Percentiles rank a stretch among this genome's conserved stretches.
These are phyloP conservation scores for Leccinum ochraceum DNA, from an alignment of 768 basidiomycete species.

Conservation along the genomic window DNA sequence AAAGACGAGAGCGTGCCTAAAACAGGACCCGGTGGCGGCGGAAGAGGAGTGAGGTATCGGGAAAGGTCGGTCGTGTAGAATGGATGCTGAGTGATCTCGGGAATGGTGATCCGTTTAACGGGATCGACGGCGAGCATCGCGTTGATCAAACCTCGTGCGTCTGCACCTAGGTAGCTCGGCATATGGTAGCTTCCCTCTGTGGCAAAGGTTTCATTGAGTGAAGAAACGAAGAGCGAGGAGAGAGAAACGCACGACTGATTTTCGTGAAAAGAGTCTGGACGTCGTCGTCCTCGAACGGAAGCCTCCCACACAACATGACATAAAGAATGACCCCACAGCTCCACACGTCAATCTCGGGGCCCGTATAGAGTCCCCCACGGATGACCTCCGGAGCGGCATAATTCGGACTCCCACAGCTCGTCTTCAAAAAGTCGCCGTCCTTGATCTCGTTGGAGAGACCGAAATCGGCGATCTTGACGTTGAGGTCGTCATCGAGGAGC, in stretches of 20 bases:
- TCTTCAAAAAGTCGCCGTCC: constrained; percentile 96
- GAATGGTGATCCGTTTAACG: constrained; percentile 90
- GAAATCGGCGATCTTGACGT: constrained; percentile 99
- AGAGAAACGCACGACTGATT: constrained; percentile 69
- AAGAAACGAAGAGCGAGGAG: background rate
- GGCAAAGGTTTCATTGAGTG: background rate
- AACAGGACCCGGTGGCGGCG: constrained; percentile 74
- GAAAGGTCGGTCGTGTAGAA: constrained; percentile 89
- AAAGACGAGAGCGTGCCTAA: constrained; percentile 73
- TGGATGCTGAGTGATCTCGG: constrained; percentile 87
- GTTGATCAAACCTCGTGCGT: constrained; percentile 77
- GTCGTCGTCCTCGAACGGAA: constrained; percentile 98
- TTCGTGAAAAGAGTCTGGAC: constrained; percentile 92
- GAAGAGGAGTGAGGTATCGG: constrained; percentile 83
- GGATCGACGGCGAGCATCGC: constrained; percentile 95
- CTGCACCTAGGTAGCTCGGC: constrained; percentile 76
- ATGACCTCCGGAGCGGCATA: constrained; percentile 99
- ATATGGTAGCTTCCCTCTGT: constrained; percentile 86
- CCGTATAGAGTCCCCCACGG: constrained; percentile 90
- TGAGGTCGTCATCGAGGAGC: constrained; percentile 78
- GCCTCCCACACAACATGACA: constrained; percentile 92
- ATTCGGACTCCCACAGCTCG: constrained; percentile 97
- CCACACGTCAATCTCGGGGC: constrained; percentile 99
- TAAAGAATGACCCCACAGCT: constrained; percentile 98
- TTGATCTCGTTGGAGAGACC: constrained; percentile 94